Conservation (phyloP, 306 rosid species). For the Citrullus colocynthis region DNA sequence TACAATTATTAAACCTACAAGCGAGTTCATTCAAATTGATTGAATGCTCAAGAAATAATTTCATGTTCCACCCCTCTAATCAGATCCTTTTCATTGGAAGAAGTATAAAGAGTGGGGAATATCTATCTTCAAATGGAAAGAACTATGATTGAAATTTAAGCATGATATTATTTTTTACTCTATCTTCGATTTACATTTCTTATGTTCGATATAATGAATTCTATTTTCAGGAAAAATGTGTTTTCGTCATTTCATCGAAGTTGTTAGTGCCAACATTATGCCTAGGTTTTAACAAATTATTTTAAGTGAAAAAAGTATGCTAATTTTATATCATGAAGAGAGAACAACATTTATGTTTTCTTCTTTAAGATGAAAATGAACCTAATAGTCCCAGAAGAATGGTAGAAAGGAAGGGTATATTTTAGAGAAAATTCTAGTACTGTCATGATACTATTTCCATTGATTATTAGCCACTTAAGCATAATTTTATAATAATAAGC, state of each 20-base stretch:
- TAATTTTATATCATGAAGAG: not conserved
- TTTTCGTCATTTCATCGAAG: not conserved
- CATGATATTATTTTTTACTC: not conserved
- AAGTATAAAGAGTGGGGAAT: not conserved
- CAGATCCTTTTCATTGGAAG: not conserved
- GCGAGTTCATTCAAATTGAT: not conserved
- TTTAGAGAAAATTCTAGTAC: not conserved
- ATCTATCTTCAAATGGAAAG: not conserved
- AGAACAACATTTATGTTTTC: not conserved
- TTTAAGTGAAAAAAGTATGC: not conserved
- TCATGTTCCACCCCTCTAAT: not conserved
- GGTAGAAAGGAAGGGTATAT: not conserved
- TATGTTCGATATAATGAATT: not conserved
- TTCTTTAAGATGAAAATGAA: not conserved
- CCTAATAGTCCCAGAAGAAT: not conserved
- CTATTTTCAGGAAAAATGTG: not conserved
- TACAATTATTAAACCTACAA: not conserved
- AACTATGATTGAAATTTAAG: not conserved
- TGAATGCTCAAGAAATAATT: not conserved
- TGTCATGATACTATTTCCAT: too few relatives aligned
- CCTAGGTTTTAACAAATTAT: not conserved
- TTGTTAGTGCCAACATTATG: too few relatives aligned
- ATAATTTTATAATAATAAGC: too few relatives aligned
- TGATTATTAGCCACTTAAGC: too few relatives aligned
- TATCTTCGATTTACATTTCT: not conserved